These are phyloP conservation scores for Botryotinia calthae DNA, from an alignment of 2,329 filamentous ascomycete species.

Conservation along the genomic window DNA sequence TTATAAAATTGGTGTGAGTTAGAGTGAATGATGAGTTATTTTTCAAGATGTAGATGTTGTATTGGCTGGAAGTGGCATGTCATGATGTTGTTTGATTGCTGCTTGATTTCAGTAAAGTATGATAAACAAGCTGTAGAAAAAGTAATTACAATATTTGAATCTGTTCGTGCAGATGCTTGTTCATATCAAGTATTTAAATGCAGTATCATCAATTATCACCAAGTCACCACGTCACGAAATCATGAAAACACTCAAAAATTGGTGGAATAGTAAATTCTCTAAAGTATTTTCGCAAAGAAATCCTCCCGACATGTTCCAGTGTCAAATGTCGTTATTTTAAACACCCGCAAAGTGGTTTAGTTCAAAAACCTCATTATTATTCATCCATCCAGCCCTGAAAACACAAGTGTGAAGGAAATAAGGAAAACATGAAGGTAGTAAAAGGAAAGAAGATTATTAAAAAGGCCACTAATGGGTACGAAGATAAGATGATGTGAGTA, in stretches of 20 bases:
- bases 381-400: not conserved
- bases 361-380: not conserved
- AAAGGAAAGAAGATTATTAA: not conserved
- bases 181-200: accelerated
- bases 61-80: not conserved
- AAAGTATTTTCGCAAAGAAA: not conserved
- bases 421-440: not conserved
- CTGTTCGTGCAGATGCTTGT: not conserved
- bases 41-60: not conserved
- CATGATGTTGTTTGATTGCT: not conserved
- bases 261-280: not conserved
- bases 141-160: not conserved
- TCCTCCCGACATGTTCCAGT: not conserved
- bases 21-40: not conserved
- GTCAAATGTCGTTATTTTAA: not conserved
- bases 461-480: not conserved
- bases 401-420: not conserved
- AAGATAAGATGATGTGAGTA: not conserved
- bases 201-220: not conserved
- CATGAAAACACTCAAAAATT: not conserved
- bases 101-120: not conserved
- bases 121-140: accelerated
- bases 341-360: not conserved
- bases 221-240: not conserved
- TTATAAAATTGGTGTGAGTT: accelerated